These are phyloP conservation scores for Echinosphaeria canescens DNA, from an alignment of 2,329 filamentous ascomycete genomes.

Conservation along the genomic window DNA sequence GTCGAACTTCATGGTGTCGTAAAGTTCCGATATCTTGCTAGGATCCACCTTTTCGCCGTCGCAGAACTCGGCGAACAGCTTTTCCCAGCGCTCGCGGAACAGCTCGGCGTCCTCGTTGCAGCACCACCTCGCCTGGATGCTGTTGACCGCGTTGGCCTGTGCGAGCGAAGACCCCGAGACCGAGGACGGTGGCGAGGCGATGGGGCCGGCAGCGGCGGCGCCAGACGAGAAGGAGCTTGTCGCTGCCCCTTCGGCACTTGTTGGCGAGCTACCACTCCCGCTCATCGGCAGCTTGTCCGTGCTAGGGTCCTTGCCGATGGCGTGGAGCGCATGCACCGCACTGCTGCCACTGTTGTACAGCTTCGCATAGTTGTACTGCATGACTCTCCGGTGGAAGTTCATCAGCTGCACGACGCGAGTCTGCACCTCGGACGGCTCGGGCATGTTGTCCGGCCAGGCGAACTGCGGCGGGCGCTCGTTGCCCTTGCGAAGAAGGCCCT, in stretches of 20 bases:
- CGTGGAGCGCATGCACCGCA: constrained; percentile 38
- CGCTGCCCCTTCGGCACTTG: too few species aligned
- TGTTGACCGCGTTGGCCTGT: constrained; percentile 38
- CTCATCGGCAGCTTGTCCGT: constrained; percentile 17
- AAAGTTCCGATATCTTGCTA: constrained; percentile 94
- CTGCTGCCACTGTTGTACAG: constrained; percentile 46
- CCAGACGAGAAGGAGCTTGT: too few species aligned
- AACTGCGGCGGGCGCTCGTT: constrained; percentile 87
- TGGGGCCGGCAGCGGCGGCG: background rate
- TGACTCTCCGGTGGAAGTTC: constrained; percentile 90
- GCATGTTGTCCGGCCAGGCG: constrained; percentile 91
- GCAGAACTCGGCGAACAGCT: constrained; percentile 89
- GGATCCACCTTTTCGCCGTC: constrained; percentile 97
- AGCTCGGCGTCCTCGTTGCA: constrained; percentile 87
- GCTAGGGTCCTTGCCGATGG: constrained; percentile 25
- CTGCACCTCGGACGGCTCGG: constrained; percentile 85
- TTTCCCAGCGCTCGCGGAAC: constrained; percentile 96
- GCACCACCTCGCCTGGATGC: constrained; percentile 84
- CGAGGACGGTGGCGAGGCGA: constrained; percentile 2
- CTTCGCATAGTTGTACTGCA: constrained; percentile 83
- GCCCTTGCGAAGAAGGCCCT: constrained; percentile 78
- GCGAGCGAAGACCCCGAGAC: constrained; percentile 19
- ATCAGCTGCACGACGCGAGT: constrained; percentile 84
- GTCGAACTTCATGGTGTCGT: constrained; percentile 99
- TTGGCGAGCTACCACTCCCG: constrained; percentile 18